These are phyloP conservation scores for Colletotrichum liriopes DNA, from an alignment of 2,329 filamentous ascomycete species.

Conservation along the genomic window DNA sequence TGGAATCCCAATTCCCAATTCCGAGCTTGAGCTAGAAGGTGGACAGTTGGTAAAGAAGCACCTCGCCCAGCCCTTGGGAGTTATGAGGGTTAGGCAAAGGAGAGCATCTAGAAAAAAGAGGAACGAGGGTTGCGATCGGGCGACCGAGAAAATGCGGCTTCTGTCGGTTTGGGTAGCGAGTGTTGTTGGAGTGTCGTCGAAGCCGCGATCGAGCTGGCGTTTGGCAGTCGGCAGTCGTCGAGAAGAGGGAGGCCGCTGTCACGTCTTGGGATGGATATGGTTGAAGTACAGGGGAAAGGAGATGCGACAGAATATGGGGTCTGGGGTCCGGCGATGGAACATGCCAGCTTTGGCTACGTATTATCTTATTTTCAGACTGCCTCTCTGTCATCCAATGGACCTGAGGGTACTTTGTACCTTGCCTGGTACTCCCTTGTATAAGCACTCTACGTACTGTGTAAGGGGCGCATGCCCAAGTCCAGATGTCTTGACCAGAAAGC, in stretches of 20 bases:
- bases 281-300: constrained; percentile 11
- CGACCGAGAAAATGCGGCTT: not conserved
- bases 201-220: constrained; percentile 13
- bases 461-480: not conserved
- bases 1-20: constrained; percentile 29
- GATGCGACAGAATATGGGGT: constrained; percentile 3
- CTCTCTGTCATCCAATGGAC: constrained; percentile 9
- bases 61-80: constrained; percentile 25
- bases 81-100: constrained; percentile 49
- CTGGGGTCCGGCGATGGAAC: not conserved
- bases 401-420: constrained; percentile 8
- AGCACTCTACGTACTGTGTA: not conserved
- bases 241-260: not conserved
- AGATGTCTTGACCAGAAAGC: not conserved
- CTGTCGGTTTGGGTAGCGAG: not conserved
- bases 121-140: constrained; percentile 14
- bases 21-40: constrained; percentile 31
- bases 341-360: constrained; percentile 18
- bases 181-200: not conserved
- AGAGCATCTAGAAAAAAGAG: constrained; percentile 47
- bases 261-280: constrained; percentile 8
- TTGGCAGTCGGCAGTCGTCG: constrained; percentile 13
- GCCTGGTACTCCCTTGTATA: not conserved
- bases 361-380: constrained; percentile 29
- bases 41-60: constrained; percentile 16